Percentiles rank a stretch among this genome's conserved stretches.
Conservation (phyloP, 2,329 filamentous ascomycete genomes). For the Tolypocladium sp. region DNA sequence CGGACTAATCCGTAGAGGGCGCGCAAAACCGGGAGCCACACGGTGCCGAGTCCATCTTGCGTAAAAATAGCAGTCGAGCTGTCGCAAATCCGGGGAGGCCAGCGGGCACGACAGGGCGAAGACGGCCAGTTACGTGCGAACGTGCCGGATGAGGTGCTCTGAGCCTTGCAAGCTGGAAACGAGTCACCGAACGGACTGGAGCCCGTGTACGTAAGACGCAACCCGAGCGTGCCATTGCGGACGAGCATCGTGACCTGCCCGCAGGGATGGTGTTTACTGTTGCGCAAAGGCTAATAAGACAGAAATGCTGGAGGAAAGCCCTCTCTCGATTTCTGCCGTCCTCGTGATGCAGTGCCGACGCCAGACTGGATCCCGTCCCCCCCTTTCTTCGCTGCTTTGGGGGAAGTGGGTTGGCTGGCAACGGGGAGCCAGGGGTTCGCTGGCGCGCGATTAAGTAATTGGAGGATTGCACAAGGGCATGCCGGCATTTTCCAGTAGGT, state of each 20-base stretch:
- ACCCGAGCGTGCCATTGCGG: neutral
- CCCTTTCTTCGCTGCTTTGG: neutral
- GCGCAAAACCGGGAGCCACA: neutral
- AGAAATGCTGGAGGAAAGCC: neutral
- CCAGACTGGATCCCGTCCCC: slow-evolving; percentile 1
- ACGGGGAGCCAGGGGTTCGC: neutral
- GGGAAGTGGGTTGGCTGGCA: neutral
- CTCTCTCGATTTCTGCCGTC: slow-evolving; percentile 11
- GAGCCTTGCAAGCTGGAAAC: neutral
- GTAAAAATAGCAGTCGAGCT: neutral
- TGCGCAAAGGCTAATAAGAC: neutral
- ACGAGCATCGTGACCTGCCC: slow-evolving; percentile 2
- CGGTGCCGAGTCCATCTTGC: neutral
- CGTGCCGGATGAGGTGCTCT: neutral
- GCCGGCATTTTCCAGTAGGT: neutral
- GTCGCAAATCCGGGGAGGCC: neutral
- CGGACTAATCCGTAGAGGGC: too few relatives aligned
- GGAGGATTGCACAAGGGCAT: neutral
- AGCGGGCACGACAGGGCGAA: neutral
- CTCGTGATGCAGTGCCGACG: slow-evolving; percentile 17
- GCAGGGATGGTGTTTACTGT: neutral
- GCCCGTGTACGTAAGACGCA: slow-evolving; percentile 1
- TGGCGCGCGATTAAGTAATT: slow-evolving; percentile 2
- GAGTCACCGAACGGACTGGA: neutral
- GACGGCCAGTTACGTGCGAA: neutral